Evolutionary conservation across 129 eudicot genomes (phyloP).

Genomic region (Tagetes patula): DNA sequence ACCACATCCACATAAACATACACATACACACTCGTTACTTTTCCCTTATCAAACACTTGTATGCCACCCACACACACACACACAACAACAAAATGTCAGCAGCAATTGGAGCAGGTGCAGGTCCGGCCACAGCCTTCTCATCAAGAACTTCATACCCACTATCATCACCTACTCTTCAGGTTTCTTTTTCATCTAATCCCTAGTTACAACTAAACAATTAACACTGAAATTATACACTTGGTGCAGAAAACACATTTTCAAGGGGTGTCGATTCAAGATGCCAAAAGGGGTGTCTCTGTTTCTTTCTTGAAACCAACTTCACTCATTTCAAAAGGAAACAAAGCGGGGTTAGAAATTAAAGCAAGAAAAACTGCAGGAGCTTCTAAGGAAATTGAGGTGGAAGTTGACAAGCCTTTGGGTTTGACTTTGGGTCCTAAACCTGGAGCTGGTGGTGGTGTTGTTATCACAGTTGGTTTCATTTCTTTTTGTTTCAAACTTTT

Average conservation of each 20-base stretch:
- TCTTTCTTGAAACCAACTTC: constrained; percentile 26
- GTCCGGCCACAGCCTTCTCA: constrained; percentile 22
- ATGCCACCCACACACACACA: constrained; percentile 20
- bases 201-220: background rate
- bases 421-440: constrained; percentile 88
- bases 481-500: background rate
- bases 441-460: constrained; percentile 89
- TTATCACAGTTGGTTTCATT: constrained; percentile 66
- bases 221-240: too few relatives aligned
- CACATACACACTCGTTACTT: constrained; percentile 21
- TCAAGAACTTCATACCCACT: constrained; percentile 17
- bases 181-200: background rate
- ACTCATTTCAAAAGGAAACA: constrained; percentile 19
- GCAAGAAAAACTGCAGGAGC: constrained; percentile 86
- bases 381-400: constrained; percentile 81
- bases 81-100: constrained; percentile 21
- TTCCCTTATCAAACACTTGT: constrained; percentile 5
- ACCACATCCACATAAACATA: constrained; percentile 29
- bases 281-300: constrained; percentile 50
- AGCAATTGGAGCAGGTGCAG: constrained; percentile 14
- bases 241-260: constrained; percentile 72
- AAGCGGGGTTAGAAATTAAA: constrained; percentile 51
- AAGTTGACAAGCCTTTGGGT: constrained; percentile 97
- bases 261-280: constrained; percentile 67
- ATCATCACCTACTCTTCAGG: constrained; percentile 16